Evolutionary conservation across 495 filamentous ascomycete genomes (phyloP), one percentile per base, ranked within the genome.

Genomic region (Penicillium lagena): DNA sequence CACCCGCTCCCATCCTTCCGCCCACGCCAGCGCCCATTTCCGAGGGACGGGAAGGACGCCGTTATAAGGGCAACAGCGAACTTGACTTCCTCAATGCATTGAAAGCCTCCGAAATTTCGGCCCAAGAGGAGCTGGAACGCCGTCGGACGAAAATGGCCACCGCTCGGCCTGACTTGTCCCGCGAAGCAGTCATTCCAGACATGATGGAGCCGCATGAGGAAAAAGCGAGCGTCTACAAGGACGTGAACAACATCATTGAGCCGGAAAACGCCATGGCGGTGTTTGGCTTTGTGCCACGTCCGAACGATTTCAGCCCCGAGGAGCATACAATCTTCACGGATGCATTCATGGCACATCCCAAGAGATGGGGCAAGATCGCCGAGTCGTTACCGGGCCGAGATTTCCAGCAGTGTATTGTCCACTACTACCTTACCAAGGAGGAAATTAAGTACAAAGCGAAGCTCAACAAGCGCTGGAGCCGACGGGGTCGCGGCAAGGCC

Each of bases 371-470:
- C 37, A 86, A 85, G 56, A 90, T 98, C 43, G 87, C 91, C 2
- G 81, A 85, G 17, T 72, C 76, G 15, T 60, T 96, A 10, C 75
- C 81, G 9, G 72, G 77, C 14, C 82, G 90, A 12, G 82, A 84
- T 51, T 93, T 85, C 65, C 81, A 86, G 51, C 81, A 90, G 39
- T 94, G 87, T 59, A 96, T 98, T 51, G 75, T 89, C 51, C 94
- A 97, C 62, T 97, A 98, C 62, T 98, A 98, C 63, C 78, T 90
- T 49, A 95, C 86, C 44, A 98, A 98, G 64, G 82, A 86, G 55
- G 77, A 82, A 45, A 80, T 82, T 17, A 89, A 88, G 45, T 91
- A 96, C 55, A 94, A 95, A 64, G 85, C 87, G 31, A 87, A 86
- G 59, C 68, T 87, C 38, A 73, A 68, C 27, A 90, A 80, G 65